These are phyloP conservation scores for Backusella sp. DNA, from an alignment of 192 early-diverging fungal genomes.

Conservation along the genomic window DNA sequence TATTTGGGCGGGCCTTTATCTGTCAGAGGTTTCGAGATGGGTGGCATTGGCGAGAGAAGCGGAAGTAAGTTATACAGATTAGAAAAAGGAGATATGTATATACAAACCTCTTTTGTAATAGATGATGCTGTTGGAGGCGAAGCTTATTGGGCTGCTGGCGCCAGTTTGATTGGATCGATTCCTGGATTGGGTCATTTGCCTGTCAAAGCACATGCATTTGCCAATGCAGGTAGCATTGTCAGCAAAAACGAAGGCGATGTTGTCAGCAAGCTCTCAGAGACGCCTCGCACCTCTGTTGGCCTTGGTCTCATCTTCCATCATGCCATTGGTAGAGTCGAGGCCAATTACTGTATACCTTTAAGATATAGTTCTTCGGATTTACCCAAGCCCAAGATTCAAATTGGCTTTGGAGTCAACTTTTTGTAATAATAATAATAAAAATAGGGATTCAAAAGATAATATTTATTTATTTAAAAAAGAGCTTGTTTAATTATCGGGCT, in stretches of 20 bases:
- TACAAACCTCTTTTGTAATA: background rate
- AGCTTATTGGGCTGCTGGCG: conserved; percentile 69
- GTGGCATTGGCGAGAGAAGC: conserved; percentile 88
- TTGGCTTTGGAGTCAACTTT: conserved; percentile 84
- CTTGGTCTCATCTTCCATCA: conserved; percentile 83
- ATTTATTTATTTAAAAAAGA: background rate
- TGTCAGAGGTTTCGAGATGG: conserved; percentile 84
- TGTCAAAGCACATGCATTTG: conserved; percentile 84
- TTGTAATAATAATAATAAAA: conserved; percentile 41
- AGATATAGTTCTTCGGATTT: conserved; percentile 56
- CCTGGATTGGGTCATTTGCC: conserved; percentile 63
- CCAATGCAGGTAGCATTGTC: conserved; percentile 69
- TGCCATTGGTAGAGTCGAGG: conserved; percentile 77
- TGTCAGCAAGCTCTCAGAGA: conserved; percentile 45
- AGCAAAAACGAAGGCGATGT: conserved; percentile 16
- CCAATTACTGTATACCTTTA: conserved; percentile 87
- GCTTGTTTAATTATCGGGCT: background rate
- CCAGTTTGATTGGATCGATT: conserved; percentile 79
- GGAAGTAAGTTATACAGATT: conserved; percentile 38
- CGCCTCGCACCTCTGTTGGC: conserved; percentile 73
- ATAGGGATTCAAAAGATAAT: background rate
- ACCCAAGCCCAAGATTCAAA: conserved; percentile 71
- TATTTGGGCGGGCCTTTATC: conserved; percentile 84
- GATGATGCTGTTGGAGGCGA: conserved; percentile 86
- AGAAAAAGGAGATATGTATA: no score